Evolutionary conservation across 495 filamentous ascomycete genomes (phyloP).

Genomic region (Penicillium turbatum): DNA sequence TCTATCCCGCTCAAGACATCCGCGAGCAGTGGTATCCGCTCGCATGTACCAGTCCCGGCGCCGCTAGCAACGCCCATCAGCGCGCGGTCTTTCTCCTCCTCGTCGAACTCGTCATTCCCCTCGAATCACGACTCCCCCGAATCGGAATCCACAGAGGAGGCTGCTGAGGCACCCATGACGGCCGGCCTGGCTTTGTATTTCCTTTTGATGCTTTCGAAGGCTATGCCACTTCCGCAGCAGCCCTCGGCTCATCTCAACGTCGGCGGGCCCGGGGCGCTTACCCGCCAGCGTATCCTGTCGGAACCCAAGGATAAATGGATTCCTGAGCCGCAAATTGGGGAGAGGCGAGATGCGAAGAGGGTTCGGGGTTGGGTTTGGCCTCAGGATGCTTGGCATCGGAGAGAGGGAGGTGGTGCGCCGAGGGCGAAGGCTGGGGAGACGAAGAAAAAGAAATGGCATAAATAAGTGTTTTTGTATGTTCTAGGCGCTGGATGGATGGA

Average conservation of each 20-base stretch:
- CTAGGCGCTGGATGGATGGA: background rate
- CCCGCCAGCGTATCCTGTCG: conserved; percentile 61
- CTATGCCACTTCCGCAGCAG: conserved; percentile 63
- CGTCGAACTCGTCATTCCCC: conserved; percentile 9
- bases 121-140: conserved; percentile 18
- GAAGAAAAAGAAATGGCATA: conserved; percentile 37
- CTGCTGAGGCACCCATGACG: conserved; percentile 53
- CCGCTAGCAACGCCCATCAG: conserved; percentile 25
- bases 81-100: conserved; percentile 23
- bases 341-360: conserved; percentile 80
- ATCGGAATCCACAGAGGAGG: conserved; percentile 15
- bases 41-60: conserved; percentile 2
- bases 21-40: background rate
- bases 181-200: conserved; percentile 70
- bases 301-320: conserved; percentile 77
- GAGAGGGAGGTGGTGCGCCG: conserved; percentile 43
- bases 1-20: conserved; percentile 51
- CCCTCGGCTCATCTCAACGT: conserved; percentile 70
- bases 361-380: conserved; percentile 81
- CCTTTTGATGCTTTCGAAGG: conserved; percentile 78
- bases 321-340: conserved; percentile 72
- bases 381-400: conserved; percentile 61
- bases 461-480: conserved; percentile 17
- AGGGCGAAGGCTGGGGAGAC: conserved; percentile 19
- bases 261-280: conserved; percentile 73